Evolutionary conservation across 176 grass and related monocot species (phyloP).

Genomic region (Elaeis guineensis): DNA sequence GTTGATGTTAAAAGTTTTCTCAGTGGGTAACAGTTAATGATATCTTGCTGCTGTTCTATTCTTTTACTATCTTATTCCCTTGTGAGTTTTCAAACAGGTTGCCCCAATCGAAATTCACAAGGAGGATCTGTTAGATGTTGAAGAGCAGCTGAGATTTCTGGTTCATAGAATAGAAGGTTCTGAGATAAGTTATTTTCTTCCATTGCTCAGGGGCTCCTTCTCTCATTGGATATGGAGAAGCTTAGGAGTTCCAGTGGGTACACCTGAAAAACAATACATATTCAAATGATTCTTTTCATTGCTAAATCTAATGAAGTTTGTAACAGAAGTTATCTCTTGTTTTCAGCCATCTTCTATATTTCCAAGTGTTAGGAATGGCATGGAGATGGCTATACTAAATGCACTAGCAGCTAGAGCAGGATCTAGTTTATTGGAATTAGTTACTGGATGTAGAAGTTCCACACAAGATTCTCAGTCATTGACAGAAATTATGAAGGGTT

Average conservation of each 20-base stretch:
- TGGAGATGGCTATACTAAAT: slow-evolving; percentile 99
- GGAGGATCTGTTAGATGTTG: slow-evolving; percentile 81
- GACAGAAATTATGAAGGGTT: slow-evolving; percentile 28
- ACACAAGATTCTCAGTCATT: slow-evolving; percentile 20
- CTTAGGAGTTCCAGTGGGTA: slow-evolving; percentile 68
- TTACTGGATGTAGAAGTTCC: slow-evolving; percentile 30
- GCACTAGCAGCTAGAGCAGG: slow-evolving; percentile 41
- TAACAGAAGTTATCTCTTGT: background rate
- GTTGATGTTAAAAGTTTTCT: too few relatives aligned
- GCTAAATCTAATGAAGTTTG: too few relatives aligned
- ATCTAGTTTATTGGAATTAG: slow-evolving; percentile 42
- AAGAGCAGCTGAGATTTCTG: slow-evolving; percentile 81
- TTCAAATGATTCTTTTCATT: too few relatives aligned
- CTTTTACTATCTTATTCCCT: slow-evolving; percentile 10
- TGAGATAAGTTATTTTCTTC: slow-evolving; percentile 51
- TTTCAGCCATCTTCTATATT: slow-evolving; percentile 79
- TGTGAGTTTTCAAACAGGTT: slow-evolving; percentile 42
- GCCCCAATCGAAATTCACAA: slow-evolving; percentile 90
- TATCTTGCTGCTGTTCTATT: background rate
- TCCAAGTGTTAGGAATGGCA: slow-evolving; percentile 75
- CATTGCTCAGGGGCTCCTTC: slow-evolving; percentile 82
- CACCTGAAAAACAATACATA: too few relatives aligned
- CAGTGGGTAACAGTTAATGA: too few relatives aligned
- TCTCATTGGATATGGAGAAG: slow-evolving; percentile 88
- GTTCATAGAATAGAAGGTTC: slow-evolving; percentile 65